Evolutionary conservation across 2,329 filamentous ascomycete genomes (phyloP), one percentile per base, ranked within the genome.

Genomic region (Penicillium capsulatum): DNA sequence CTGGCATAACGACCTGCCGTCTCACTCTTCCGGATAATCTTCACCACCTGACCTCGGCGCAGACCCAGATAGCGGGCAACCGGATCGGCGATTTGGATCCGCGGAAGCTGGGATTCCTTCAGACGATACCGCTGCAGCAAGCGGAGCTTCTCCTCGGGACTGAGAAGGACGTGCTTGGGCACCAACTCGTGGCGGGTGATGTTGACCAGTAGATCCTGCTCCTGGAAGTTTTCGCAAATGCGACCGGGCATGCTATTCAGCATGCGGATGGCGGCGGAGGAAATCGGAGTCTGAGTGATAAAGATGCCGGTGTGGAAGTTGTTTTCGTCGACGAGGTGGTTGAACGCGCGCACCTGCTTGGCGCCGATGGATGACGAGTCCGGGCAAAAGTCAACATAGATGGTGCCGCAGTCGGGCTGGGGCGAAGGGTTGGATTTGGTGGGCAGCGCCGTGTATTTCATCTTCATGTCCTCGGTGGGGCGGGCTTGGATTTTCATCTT

Each of bases 141-240:
- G 26, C 85, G 84, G 32, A 72, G 71, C 77, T 96, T 96, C 74
- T 98, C 92, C 58, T 94, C 88, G 31, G 81, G 78, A 58, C 87
- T 94, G 40, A 98, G 79, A 45, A 97, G 71, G 26, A 97, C 83
- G 63, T 98, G 92, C 64, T 86, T 89, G 31, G 92, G 92, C 19
- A 98, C 92, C 40, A 98, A 78, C 69, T 97, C 91, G 71, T 98
- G 92, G 66, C 90, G 86, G 44, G 91, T 97, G 67, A 98, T 97
- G 71, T 98, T 98, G 68, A 98, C 90, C 44, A 97, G 76, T 56
- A 98, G 70, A 69, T 98, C 92, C 65, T 92, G 85, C 74, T 97
- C 92, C 56, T 91, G 80, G 72, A 98, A 98, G 63, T 88, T 87
- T 73, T 98, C 92, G 60, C 96, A 87, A 59, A 86, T 81, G 39